These are phyloP conservation scores for Salvia hispanica DNA, from an alignment of 257 asterid species.

Conservation along the genomic window DNA sequence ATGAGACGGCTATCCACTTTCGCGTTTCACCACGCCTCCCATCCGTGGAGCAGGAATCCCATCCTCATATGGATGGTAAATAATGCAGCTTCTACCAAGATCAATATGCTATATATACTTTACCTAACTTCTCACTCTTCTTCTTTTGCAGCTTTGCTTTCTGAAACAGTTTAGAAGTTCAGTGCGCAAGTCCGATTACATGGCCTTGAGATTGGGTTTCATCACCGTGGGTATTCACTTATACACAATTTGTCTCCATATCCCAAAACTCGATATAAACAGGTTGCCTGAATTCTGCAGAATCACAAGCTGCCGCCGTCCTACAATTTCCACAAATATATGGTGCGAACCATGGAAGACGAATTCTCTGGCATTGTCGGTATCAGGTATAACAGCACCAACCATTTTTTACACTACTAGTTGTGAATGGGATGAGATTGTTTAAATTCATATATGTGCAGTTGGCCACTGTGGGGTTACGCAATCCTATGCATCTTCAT, in stretches of 20 bases:
- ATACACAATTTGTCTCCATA: background rate
- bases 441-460: constrained; percentile 31
- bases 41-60: constrained; percentile 87
- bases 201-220: constrained; percentile 87
- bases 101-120: too few relatives aligned
- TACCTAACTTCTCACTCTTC: background rate
- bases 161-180: constrained; percentile 76
- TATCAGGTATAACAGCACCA: constrained; percentile 53
- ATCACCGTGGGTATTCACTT: constrained; percentile 69
- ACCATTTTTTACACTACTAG: background rate
- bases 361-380: constrained; percentile 84
- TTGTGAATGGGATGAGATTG: too few relatives aligned
- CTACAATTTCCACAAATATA: constrained; percentile 81
- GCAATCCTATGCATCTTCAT: constrained; percentile 87
- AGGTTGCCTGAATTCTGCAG: constrained; percentile 43
- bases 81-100: background rate
- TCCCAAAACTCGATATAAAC: background rate
- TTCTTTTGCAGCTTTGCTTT: constrained; percentile 78
- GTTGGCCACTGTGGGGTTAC: constrained; percentile 95
- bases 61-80: constrained; percentile 96
- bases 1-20: constrained; percentile 90
- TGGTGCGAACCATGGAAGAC: constrained; percentile 96
- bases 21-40: constrained; percentile 85
- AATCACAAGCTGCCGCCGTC: constrained; percentile 72
- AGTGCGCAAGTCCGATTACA: constrained; percentile 71